Evolutionary conservation across 192 early-diverging fungal genomes (phyloP).

Genomic region (Backusella westeae): DNA sequence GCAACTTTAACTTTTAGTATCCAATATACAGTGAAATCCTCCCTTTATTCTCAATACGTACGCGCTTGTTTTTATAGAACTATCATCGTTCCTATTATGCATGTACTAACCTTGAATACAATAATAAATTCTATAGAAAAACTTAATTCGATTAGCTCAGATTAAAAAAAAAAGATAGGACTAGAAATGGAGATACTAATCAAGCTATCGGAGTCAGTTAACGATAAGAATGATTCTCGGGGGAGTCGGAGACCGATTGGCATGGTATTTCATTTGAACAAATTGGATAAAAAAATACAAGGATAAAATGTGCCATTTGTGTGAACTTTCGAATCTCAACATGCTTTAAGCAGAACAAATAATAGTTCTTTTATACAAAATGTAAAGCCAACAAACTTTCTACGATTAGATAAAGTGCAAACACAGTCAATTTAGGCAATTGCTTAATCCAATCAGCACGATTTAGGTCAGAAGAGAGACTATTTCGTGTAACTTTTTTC

Average conservation of each 20-base stretch:
- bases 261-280: background rate
- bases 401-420: background rate
- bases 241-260: background rate
- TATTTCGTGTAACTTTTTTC: conserved; percentile 9
- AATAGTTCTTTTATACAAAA: background rate
- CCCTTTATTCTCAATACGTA: background rate
- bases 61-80: background rate
- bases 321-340: background rate
- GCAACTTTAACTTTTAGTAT: background rate
- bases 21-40: background rate
- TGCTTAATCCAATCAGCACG: conserved; percentile 3
- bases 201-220: background rate
- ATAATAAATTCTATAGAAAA: background rate
- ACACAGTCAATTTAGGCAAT: background rate
- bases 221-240: conserved; percentile 15
- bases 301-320: background rate
- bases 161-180: background rate
- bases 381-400: background rate
- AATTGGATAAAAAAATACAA: background rate
- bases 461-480: conserved; percentile 7
- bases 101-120: background rate
- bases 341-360: background rate
- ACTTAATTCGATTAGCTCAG: conserved; percentile 9
- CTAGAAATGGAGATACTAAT: background rate
- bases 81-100: background rate